Base-by-base conservation (phyloP, 257 asterid species). In the Agastache rugosa region DNA sequence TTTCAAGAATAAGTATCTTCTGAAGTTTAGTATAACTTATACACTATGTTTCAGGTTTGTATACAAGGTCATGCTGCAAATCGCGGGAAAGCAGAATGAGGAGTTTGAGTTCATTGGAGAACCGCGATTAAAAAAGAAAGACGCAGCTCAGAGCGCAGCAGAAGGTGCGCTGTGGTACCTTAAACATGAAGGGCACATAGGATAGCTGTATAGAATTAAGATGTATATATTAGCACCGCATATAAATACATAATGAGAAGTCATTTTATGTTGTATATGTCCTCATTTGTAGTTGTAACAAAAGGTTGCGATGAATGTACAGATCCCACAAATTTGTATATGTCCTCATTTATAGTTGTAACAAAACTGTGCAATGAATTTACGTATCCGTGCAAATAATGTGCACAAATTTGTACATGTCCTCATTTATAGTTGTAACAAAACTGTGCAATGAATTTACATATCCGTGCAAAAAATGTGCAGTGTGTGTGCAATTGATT, bases 71-170 rank as follows among this genome's bases (percentile, higher is more conserved):
- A 71, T 56, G 62, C 59, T 91, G 63, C 83, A 79, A 71, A 84
- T 85, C 0, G 88, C 69, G 12, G 94, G 82, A 29, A 50, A 64
- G n/a, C 56, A 47, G 23, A 31, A 60, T 2, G 83, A 71, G 72
- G 67, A 50, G 35, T 8, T 89, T n/a, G 95, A 86, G 76, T 79
- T 81, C 56, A 79, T 77, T 35, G 97, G 96, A 35, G 86, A 82
- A 64, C 78, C 89, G 45, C 77, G 60, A 58, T 8, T 63, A 31
- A 88, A 58, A 69, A 91, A 85, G 86, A 91, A 85, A 71, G 95
- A 88, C 16, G 96, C 96, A 0, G 79, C 92, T 58, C 89, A 90
- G 73, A 72, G 54, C 45, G 97, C 97, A 9, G 96, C 95, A 25
- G 82, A 84, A 69, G 95, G 87, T 35, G 88, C 85, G 0, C 82